Conservation (phyloP, 108 stramenopile species). For the Cyclostephanos invisitatus region DNA sequence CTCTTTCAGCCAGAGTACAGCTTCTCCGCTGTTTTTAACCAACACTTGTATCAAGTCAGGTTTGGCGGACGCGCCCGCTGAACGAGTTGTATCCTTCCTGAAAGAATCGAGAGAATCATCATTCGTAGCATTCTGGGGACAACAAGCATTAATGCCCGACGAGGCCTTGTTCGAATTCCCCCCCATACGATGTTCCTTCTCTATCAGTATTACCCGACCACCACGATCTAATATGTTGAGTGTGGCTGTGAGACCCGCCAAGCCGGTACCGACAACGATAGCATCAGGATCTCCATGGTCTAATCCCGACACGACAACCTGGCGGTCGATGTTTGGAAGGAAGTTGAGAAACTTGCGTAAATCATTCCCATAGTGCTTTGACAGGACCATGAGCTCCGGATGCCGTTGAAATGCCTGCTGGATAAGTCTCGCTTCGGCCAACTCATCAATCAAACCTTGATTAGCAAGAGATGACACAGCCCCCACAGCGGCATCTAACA, state of each 20-base stretch:
- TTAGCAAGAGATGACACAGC: constrained; percentile 62
- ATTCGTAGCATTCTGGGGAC: constrained; percentile 65
- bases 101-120: constrained; percentile 73
- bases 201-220: constrained; percentile 79
- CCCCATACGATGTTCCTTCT: constrained; percentile 88
- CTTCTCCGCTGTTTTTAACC: constrained; percentile 69
- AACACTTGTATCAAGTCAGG: constrained; percentile 74
- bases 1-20: constrained; percentile 81
- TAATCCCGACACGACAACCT: constrained; percentile 15
- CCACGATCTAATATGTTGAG: constrained; percentile 88
- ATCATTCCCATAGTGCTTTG: constrained; percentile 74
- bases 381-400: constrained; percentile 72
- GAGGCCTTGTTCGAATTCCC: constrained; percentile 95
- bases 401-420: constrained; percentile 66
- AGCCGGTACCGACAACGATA: constrained; percentile 88
- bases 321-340: constrained; percentile 52
- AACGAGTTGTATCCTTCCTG: constrained; percentile 77
- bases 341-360: constrained; percentile 60
- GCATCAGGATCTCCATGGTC: constrained; percentile 73
- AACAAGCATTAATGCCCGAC: constrained; percentile 90
- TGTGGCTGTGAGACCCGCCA: constrained; percentile 86
- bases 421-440: constrained; percentile 68
- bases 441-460: constrained; percentile 57
- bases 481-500: constrained; percentile 75
- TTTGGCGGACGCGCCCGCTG: constrained; percentile 71